Evolutionary conservation across 768 basidiomycete genomes (phyloP).

Genomic region (Tremella mesenterica): DNA sequence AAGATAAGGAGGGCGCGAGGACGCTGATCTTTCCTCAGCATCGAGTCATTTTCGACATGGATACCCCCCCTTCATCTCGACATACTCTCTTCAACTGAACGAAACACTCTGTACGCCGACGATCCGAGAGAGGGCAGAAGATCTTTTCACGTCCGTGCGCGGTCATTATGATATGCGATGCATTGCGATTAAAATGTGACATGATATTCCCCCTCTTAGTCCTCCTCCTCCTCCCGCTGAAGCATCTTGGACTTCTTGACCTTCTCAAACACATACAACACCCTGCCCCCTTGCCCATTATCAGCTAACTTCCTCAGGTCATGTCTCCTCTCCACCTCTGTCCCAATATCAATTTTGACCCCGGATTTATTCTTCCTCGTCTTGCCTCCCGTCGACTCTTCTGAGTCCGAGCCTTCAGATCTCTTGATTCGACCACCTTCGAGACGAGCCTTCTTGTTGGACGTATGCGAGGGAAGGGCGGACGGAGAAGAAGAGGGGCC

Average conservation of each 20-base stretch:
- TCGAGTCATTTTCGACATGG: no score
- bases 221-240: neutral
- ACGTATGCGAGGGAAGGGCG: neutral
- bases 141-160: no score
- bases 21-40: no score
- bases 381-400: neutral
- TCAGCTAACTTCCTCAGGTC: constrained; percentile 25
- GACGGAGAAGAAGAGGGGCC: neutral
- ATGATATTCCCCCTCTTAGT: neutral
- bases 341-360: neutral
- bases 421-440: neutral
- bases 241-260: constrained; percentile 10
- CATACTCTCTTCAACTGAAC: no score
- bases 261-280: constrained; percentile 43
- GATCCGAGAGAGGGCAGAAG: no score
- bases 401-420: neutral
- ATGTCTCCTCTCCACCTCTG: constrained; percentile 18
- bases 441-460: neutral
- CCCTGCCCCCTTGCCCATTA: constrained; percentile 25
- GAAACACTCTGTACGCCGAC: no score
- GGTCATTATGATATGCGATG: no score
- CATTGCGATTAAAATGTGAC: no score
- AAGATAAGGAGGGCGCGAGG: no score
- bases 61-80: no score
- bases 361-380: constrained; percentile 1